Base-by-base conservation (phyloP, 2,329 filamentous ascomycete species). In the Tolypocladium ovalisporum region DNA sequence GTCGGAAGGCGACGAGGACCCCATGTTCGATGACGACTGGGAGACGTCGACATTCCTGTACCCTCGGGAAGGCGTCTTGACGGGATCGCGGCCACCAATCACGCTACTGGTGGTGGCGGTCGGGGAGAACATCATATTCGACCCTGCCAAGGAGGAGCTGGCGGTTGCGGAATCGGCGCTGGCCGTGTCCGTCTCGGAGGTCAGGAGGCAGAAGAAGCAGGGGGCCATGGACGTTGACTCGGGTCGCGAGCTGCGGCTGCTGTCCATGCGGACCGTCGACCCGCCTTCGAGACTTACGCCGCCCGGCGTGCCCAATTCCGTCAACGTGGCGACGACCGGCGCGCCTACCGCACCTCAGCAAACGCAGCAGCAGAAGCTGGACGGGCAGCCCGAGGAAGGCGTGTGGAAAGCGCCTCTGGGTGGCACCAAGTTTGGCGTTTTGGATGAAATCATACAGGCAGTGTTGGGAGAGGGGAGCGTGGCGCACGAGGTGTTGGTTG, bases 11-110 rank as follows among this genome's bases (percentile, higher is more conserved):
- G 93, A 97, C 73, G 94, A 99, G 75, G 94, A 99, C 65, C 94
- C 94, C 15, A 86, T 97, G 69, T 99, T 99, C 73, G 88, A 97
- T 75, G 94, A 99, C 74, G 94, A 99, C 75, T 99, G 94, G 94
- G 90, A 88, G 62, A 88, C 88, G 19, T 86, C 91, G 1, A 80
- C 84, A 22, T 86, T 85, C 58, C 76, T 99, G 35, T 99, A 95
- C 74, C 81, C 85, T 1, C 80, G 79, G 59, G 68, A 72, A 17
- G 66, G 64, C 37, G 66, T 63, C 4, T 61, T 65, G 27, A 63
- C 68, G 22, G 65, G 66, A 0, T 69, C 76, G 13, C 82, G 86
- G 54, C 94, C 94, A 5, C 91, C 94, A 0, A 83, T 99, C 57
- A 97, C 93, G 4, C 81, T 99, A 24, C 86, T 99, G 13, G 90